Conservation (phyloP, 2,329 filamentous ascomycete species). For the Dothideomycetes sp. region DNA sequence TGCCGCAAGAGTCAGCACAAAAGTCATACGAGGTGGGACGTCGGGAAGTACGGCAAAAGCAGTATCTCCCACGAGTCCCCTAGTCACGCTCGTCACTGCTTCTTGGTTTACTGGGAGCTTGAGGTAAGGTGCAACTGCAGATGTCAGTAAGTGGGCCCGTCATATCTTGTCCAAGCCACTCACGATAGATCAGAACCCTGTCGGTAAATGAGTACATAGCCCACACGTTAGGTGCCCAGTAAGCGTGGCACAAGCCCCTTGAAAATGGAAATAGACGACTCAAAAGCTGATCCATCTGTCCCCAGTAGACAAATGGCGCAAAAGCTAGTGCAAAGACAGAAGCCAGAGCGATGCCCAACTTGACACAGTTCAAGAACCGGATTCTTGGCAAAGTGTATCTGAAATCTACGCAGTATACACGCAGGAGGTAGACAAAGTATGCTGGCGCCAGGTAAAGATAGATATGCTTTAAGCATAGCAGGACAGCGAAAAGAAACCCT, state of each 20-base stretch:
- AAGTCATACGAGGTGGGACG: conserved; percentile 69
- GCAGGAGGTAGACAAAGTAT: conserved; percentile 88
- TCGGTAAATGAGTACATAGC: conserved; percentile 91
- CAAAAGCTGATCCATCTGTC: conserved; percentile 73
- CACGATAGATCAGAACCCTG: conserved; percentile 69
- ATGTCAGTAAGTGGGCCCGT: conserved; percentile 1
- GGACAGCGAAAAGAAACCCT: conserved; percentile 69
- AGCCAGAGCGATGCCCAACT: conserved; percentile 64
- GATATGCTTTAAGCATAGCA: conserved; percentile 95
- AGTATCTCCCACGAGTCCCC: conserved; percentile 86
- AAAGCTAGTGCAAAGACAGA: conserved; percentile 71
- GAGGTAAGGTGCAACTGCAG: conserved; percentile 65
- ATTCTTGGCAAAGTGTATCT: conserved; percentile 35
- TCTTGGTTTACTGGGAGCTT: conserved; percentile 61
- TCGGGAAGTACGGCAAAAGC: conserved; percentile 88
- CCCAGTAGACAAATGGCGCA: conserved; percentile 73
- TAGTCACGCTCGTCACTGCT: conserved; percentile 78
- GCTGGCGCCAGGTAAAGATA: conserved; percentile 93
- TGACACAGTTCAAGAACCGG: conserved; percentile 67
- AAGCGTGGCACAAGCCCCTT: conserved; percentile 86
- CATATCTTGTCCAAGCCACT: conserved; percentile 20
- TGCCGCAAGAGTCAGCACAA: conserved; percentile 70
- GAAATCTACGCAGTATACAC: conserved; percentile 79
- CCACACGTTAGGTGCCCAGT: conserved; percentile 98
- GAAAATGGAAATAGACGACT: conserved; percentile 88